These are phyloP conservation scores for Cicer arietinum DNA, from an alignment of 306 rosid genomes.

Conservation along the genomic window DNA sequence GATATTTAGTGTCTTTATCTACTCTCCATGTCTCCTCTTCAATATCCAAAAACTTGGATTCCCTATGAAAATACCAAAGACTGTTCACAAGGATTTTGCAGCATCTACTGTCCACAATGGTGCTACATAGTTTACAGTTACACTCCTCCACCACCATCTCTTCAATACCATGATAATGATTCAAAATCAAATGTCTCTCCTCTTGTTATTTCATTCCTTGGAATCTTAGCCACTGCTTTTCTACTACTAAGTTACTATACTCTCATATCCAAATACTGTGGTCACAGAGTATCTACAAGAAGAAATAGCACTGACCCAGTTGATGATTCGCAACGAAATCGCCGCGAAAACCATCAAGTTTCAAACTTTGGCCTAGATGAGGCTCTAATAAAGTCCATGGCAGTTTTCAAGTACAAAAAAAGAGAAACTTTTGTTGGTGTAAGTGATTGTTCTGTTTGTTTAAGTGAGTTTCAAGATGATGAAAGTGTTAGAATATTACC, in stretches of 20 bases:
- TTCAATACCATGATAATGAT: conserved; percentile 62
- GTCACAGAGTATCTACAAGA: conserved; percentile 40
- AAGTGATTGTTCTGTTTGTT: conserved; percentile 81
- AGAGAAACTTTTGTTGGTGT: conserved; percentile 56
- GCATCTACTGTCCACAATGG: conserved; percentile 81
- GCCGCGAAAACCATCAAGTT: conserved; percentile 1
- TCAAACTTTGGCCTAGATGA: conserved; percentile 71
- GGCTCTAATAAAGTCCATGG: conserved; percentile 63
- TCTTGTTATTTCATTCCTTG: conserved; percentile 74
- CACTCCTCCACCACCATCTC: conserved; percentile 79
- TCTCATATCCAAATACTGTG: conserved; percentile 74
- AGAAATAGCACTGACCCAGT: conserved; percentile 22
- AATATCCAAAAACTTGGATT: conserved; percentile 70
- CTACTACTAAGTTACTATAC: conserved; percentile 75
- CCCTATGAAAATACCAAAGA: conserved; percentile 73
- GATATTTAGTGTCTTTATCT: conserved; percentile 39
- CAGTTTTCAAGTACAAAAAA: conserved; percentile 65
- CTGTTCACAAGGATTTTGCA: conserved; percentile 83
- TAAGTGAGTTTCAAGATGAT: conserved; percentile 74
- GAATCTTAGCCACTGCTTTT: conserved; percentile 74
- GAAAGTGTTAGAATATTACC: conserved; percentile 76
- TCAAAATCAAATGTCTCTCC: conserved; percentile 72
- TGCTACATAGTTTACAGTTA: conserved; percentile 62
- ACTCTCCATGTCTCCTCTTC: conserved; percentile 57
- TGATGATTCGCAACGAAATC: conserved; percentile 48